Evolutionary conservation across 805 yeast genomes (phyloP).

Genomic region (Sugiyamaella qingdaonensis): DNA sequence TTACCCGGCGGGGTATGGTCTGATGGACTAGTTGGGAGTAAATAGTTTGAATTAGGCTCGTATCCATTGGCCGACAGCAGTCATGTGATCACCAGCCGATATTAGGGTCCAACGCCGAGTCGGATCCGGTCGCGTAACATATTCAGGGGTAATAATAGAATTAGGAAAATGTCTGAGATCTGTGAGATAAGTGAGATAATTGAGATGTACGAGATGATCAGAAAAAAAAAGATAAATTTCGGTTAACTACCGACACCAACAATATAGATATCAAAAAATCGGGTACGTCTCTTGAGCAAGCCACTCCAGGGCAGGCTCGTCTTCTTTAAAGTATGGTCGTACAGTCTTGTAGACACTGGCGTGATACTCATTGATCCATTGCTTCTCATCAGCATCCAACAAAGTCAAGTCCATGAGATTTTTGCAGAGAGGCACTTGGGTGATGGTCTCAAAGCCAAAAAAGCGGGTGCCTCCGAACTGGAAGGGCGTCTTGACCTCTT

Average conservation of each 20-base stretch:
- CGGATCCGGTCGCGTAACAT: no score
- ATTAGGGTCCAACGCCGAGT: not conserved
- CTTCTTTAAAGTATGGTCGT: conserved; percentile 49
- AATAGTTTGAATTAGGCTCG: not conserved
- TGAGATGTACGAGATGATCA: no score
- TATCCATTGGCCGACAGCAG: not conserved
- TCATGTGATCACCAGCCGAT: not conserved
- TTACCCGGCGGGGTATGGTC: conserved; percentile 5
- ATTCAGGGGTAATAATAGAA: no score
- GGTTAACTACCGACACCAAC: no score
- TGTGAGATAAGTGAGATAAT: no score
- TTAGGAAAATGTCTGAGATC: no score
- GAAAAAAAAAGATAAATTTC: no score
- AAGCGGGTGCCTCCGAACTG: conserved; percentile 55
- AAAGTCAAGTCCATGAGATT: conserved; percentile 60
- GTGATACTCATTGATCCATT: conserved; percentile 70
- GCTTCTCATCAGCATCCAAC: conserved; percentile 56
- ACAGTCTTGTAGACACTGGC: conserved; percentile 49
- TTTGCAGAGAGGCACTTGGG: conserved; percentile 77
- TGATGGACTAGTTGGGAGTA: conserved; percentile 1
- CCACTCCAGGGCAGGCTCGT: conserved; percentile 65
- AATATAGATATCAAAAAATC: conserved; percentile 9
- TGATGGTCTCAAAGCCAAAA: conserved; percentile 75
- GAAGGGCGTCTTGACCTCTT: conserved; percentile 36
- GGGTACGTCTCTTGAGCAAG: conserved; percentile 59